Evolutionary conservation across 345 rosid species (phyloP).

Genomic region (Brassica nigra): DNA sequence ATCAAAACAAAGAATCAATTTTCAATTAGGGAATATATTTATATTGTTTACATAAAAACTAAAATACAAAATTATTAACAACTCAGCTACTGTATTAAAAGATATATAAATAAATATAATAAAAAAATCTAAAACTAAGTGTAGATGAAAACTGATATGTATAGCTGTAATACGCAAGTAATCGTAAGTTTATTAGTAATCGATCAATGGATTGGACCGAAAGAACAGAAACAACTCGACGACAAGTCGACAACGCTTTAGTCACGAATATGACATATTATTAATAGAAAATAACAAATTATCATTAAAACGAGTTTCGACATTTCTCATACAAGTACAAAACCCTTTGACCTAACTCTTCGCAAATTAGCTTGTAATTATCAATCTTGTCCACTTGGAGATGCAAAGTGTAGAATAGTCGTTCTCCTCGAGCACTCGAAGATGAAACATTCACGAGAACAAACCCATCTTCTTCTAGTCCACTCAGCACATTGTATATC

Average conservation of each 20-base stretch:
- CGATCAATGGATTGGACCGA: neutral
- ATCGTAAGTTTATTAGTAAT: no score
- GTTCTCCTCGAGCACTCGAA: neutral
- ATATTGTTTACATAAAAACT: no score
- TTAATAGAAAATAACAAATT: neutral
- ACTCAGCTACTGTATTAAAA: no score
- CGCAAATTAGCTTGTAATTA: neutral
- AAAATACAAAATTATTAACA: no score
- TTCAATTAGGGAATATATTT: no score
- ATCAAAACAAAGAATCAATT: no score
- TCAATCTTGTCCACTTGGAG: slow-evolving; percentile 46
- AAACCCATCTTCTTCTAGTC: neutral
- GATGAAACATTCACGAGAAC: neutral
- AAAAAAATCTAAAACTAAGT: no score
- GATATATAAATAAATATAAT: no score
- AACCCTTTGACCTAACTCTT: neutral
- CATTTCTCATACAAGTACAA: neutral
- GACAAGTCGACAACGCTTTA: neutral
- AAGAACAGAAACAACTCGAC: slow-evolving; percentile 16
- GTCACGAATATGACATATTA: no score
- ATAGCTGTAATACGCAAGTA: no score
- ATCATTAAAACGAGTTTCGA: neutral
- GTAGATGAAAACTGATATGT: no score
- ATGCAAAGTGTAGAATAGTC: slow-evolving; percentile 55
- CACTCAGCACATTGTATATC: neutral